Conservation (phyloP, 202 grass and related monocot species). For the Elaeis oleifera region DNA sequence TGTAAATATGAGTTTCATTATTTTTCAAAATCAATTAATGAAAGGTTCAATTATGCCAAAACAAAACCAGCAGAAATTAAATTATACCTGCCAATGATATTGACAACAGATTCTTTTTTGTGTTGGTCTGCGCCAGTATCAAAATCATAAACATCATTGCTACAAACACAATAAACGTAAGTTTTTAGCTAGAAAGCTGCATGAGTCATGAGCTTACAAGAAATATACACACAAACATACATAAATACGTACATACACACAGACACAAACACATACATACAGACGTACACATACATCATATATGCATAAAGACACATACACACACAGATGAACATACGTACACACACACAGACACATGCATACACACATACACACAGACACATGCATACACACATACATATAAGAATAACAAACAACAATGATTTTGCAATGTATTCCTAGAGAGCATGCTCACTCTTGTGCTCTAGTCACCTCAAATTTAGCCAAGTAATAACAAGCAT, state of each 20-base stretch:
- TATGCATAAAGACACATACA: too few relatives aligned
- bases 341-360: too few relatives aligned
- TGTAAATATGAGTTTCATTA: constrained; percentile 7
- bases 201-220: too few relatives aligned
- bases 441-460: background rate
- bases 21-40: background rate
- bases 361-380: too few relatives aligned
- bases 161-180: constrained; percentile 28
- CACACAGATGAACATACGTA: too few relatives aligned
- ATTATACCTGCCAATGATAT: constrained; percentile 75
- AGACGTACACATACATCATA: too few relatives aligned
- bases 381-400: background rate
- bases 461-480: constrained; percentile 52
- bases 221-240: too few relatives aligned
- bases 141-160: constrained; percentile 93
- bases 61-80: background rate
- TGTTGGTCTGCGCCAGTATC: constrained; percentile 74
- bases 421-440: constrained; percentile 1
- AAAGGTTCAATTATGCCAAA: background rate
- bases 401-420: constrained; percentile 5
- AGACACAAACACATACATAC: too few relatives aligned
- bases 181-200: background rate
- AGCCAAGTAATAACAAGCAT: constrained; percentile 88
- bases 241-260: too few relatives aligned
- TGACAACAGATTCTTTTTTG: constrained; percentile 89